Evolutionary conservation across 2,329 filamentous ascomycete species (phyloP).

Genomic region (Dendryphion nanum): DNA sequence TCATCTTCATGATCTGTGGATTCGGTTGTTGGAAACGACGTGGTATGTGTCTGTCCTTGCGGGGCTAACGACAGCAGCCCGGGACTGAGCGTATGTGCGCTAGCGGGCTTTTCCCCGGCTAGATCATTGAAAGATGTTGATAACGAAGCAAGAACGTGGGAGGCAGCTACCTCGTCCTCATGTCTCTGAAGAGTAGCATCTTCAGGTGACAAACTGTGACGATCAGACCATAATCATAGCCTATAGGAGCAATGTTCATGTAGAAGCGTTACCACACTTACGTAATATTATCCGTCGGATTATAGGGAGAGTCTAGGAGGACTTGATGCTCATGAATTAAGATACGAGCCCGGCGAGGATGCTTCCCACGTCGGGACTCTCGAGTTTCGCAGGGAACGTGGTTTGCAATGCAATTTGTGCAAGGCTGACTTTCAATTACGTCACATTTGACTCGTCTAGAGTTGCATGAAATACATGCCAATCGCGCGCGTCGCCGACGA

Average conservation of each 20-base stretch:
- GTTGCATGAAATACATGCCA: conserved; percentile 47
- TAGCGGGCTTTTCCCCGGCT: neutral
- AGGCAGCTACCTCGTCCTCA: conserved; percentile 28
- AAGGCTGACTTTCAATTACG: conserved; percentile 46
- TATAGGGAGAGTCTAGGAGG: neutral
- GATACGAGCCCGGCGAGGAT: conserved; percentile 19
- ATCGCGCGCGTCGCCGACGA: conserved; percentile 35
- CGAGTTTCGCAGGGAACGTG: conserved; percentile 43
- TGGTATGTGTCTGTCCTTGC: neutral
- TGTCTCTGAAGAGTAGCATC: conserved; percentile 13
- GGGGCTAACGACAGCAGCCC: too few relatives aligned
- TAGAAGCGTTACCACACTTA: neutral
- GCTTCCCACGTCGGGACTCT: conserved; percentile 46
- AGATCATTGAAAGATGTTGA: conserved; percentile 20
- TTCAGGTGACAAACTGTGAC: neutral
- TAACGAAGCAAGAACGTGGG: conserved; percentile 27
- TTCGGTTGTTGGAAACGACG: conserved; percentile 4
- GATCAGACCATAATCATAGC: too few relatives aligned
- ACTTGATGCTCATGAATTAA: conserved; percentile 8
- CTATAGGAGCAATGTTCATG: neutral
- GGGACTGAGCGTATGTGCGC: too few relatives aligned
- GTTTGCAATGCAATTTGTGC: conserved; percentile 41
- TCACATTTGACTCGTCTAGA: conserved; percentile 47
- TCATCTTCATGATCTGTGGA: conserved; percentile 25
- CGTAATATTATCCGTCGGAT: neutral